phyloP scores from a whole-genome alignment of 73 alveolate genomes.

The Tetrahymena malaccensis region DNA sequence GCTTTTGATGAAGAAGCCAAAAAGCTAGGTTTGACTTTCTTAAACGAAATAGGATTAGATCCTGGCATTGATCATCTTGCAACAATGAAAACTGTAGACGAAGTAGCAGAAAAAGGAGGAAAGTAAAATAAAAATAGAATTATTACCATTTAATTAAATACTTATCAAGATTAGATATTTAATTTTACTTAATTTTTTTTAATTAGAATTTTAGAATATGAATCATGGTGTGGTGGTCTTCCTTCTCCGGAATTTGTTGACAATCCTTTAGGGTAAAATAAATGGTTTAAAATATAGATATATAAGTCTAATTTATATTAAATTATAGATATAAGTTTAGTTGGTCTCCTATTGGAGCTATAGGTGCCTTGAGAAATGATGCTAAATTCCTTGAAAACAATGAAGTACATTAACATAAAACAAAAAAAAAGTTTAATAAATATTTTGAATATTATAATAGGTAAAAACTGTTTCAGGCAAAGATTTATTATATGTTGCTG shows the following conservation, averaged over 20 bases:
- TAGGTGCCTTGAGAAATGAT: slow-evolving; percentile 53
- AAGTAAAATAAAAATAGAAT: slow-evolving; percentile 5
- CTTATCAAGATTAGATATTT: neutral
- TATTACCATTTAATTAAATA: neutral
- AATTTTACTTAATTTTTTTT: neutral
- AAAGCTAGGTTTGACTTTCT: slow-evolving; percentile 53
- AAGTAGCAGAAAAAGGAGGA: slow-evolving; percentile 57
- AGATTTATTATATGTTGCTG: slow-evolving; percentile 46
- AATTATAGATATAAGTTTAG: slow-evolving; percentile 51
- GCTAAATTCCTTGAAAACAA: slow-evolving; percentile 64
- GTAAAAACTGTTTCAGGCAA: slow-evolving; percentile 32
- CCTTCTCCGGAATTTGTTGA: slow-evolving; percentile 77
- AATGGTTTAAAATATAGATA: neutral
- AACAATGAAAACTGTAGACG: slow-evolving; percentile 67
- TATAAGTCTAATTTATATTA: neutral
- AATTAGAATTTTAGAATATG: slow-evolving; percentile 53
- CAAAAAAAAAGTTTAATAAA: neutral
- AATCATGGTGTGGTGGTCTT: slow-evolving; percentile 82
- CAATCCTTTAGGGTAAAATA: slow-evolving; percentile 57
- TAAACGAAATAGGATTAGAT: slow-evolving; percentile 71
- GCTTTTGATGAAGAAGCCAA: slow-evolving; percentile 53
- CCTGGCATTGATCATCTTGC: slow-evolving; percentile 83
- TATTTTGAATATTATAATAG: slow-evolving; percentile 5
- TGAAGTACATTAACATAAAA: neutral
- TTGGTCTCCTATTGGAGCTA: slow-evolving; percentile 82